Evolutionary conservation across 805 yeast genomes (phyloP).

Genomic region (Schwanniomyces polymorphus): DNA sequence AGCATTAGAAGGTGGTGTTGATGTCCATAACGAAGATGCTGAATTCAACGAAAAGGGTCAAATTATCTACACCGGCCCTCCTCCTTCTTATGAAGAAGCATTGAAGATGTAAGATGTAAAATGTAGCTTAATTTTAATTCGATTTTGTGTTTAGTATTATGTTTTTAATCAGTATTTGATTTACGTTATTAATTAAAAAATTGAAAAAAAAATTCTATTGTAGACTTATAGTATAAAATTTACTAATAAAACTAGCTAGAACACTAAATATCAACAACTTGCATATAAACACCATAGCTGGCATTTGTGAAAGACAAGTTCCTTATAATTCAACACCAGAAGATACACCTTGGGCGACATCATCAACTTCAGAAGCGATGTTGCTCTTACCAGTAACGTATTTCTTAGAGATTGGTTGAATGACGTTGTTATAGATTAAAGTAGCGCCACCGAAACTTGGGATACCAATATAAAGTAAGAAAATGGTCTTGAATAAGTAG

Average conservation of each 20-base stretch:
- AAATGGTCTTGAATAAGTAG: slow-evolving; percentile 87
- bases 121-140: background rate
- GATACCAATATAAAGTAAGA: slow-evolving; percentile 82
- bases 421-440: slow-evolving; percentile 59
- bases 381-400: slow-evolving; percentile 28
- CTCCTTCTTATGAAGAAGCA: slow-evolving; percentile 66
- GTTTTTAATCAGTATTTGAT: background rate
- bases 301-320: background rate
- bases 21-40: slow-evolving; percentile 59
- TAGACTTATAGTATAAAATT: background rate
- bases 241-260: background rate
- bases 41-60: slow-evolving; percentile 57
- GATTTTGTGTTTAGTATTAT: background rate
- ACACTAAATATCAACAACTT: too few species aligned
- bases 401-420: slow-evolving; percentile 64
- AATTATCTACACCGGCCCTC: slow-evolving; percentile 56
- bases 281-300: too few species aligned
- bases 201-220: background rate
- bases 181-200: background rate
- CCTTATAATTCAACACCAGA: slow-evolving; percentile 17
- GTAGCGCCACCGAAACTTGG: slow-evolving; percentile 89
- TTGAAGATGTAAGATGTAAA: slow-evolving; percentile 30
- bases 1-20: slow-evolving; percentile 54
- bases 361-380: slow-evolving; percentile 46
- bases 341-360: slow-evolving; percentile 47